Conservation (phyloP, 805 yeast genomes). For the Saturnispora quitensis region DNA sequence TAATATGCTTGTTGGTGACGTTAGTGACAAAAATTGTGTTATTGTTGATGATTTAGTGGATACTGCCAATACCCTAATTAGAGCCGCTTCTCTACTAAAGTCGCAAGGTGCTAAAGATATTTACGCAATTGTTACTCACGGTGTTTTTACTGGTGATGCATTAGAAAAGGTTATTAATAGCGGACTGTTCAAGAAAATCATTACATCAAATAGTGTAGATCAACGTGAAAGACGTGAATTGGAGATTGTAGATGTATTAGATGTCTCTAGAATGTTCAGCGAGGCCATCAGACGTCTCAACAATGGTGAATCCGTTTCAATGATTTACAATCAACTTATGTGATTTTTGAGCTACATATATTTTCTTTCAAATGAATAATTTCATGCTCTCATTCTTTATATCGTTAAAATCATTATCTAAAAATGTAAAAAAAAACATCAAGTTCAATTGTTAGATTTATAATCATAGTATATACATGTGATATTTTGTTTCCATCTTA, state of each 20-base stretch:
- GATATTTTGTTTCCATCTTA: not conserved
- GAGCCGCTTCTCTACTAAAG: conserved; percentile 87
- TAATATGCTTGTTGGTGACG: conserved; percentile 95
- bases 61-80: conserved; percentile 81
- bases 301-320: conserved; percentile 92
- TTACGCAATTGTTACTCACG: conserved; percentile 86
- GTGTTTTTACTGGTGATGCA: conserved; percentile 89
- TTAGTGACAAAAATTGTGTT: conserved; percentile 76
- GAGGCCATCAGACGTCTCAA: conserved; percentile 95
- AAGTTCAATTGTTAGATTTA: not conserved
- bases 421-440: not conserved
- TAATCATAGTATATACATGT: not conserved
- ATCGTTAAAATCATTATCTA: not conserved
- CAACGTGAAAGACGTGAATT: conserved; percentile 46
- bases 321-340: conserved; percentile 83
- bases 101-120: conserved; percentile 88
- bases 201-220: conserved; percentile 88
- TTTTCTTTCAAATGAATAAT: not conserved
- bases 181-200: conserved; percentile 62
- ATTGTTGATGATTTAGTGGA: conserved; percentile 90
- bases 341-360: conserved; percentile 15
- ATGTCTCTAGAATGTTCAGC: conserved; percentile 80
- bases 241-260: conserved; percentile 65
- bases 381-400: not conserved
- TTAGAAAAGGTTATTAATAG: conserved; percentile 56